Base-by-base conservation (phyloP, 2,329 filamentous ascomycete genomes). In the Tympanopsis confertula region DNA sequence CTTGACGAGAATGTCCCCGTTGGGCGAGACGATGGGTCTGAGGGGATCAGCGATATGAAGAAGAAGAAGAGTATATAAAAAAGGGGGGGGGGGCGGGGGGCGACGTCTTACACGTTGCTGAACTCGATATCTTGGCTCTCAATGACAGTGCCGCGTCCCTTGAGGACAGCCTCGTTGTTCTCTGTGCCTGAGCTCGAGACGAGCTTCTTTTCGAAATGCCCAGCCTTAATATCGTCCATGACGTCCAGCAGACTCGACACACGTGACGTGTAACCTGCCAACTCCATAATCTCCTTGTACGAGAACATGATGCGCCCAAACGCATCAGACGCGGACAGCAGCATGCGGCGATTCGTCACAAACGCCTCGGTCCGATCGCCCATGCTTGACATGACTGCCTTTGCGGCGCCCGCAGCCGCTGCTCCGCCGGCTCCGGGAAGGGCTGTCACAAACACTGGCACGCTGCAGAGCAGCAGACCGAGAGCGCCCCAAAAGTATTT, bases 401-500 rank as follows among this genome's bases (percentile, higher is more conserved):
- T n/a, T 7, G 7, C 22, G 22, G 22, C 22, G 7, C 7, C 7
- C 22, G 22, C 22, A 7, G 22, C 22, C 22, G 22, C 22, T n/a
- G 22, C 22, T 24, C 58, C 63, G 12, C 66, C 64, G 30, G 71
- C 54, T 45, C 78, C 69, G 2, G 82, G 83, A 0, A 88, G 87
- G 14, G 94, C 72, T 58, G 88, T 89, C 68, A 98, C 84, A 58
- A 98, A 98, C 2, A 96, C 89, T 0, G 91, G 91, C 1, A 94
- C 79, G 57, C 86, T 93, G 66, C 91, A 98, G 7, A 98, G 77
- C 45, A 94, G 60, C 45, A 98, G 70, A 1, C 91, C 91, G 32
- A 98, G 60, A 2, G 91, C 89, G 30, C 91, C 91, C 91, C 91
- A 98, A 61, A 96, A 91, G 57, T 98, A 98, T 60, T 98, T 98